phyloP scores from a whole-genome alignment of 2,329 filamentous ascomycete genomes.

The Neofusicoccum laricinum region DNA sequence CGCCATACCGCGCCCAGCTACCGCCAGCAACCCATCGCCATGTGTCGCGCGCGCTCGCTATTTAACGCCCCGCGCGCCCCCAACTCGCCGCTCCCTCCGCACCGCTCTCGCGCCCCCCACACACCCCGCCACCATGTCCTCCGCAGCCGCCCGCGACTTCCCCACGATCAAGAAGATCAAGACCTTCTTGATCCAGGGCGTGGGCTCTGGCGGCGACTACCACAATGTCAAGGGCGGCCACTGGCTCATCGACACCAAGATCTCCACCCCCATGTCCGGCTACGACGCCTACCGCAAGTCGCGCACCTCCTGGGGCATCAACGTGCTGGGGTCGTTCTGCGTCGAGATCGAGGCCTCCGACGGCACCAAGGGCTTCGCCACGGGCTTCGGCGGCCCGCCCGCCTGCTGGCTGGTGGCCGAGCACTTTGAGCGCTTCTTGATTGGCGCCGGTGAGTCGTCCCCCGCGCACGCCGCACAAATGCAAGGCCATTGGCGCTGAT shows the following conservation, averaged over 20 bases:
- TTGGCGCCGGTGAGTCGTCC: constrained; percentile 61
- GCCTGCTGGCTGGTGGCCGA: constrained; percentile 92
- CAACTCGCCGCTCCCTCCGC: neutral
- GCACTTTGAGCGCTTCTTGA: constrained; percentile 88
- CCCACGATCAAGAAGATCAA: constrained; percentile 73
- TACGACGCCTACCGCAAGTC: constrained; percentile 87
- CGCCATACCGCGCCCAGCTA: neutral
- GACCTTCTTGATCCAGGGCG: constrained; percentile 69
- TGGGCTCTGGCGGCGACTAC: constrained; percentile 70
- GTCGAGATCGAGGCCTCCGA: constrained; percentile 85
- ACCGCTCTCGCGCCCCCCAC: neutral
- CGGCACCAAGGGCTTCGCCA: constrained; percentile 91
- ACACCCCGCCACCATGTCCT: constrained; percentile 27
- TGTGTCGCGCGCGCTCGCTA: neutral
- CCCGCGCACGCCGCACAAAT: neutral
- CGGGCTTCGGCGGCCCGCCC: constrained; percentile 88
- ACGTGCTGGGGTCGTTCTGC: constrained; percentile 88
- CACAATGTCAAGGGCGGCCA: constrained; percentile 76
- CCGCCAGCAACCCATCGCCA: neutral
- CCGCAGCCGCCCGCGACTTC: constrained; percentile 51
- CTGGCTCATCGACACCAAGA: constrained; percentile 89
- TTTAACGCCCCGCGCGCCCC: neutral
- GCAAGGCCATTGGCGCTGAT: neutral
- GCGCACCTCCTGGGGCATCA: constrained; percentile 91
- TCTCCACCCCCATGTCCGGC: constrained; percentile 86